Base-by-base conservation (phyloP, 1,284 basidiomycete genomes). In the Tausonia pullulans region DNA sequence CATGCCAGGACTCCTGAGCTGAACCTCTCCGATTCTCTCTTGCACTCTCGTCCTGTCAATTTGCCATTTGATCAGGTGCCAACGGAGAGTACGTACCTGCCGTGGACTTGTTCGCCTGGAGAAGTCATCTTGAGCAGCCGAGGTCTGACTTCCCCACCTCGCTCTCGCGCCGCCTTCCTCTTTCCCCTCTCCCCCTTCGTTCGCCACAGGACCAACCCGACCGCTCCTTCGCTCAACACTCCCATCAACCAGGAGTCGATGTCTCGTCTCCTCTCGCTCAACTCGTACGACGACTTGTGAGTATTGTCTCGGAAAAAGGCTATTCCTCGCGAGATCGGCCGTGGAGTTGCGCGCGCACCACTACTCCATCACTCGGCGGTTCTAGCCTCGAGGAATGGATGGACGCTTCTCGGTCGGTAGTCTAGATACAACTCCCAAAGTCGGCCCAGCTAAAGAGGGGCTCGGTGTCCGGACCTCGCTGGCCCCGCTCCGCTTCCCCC, bases 231-330 rank as follows among this genome's bases (percentile, higher is more conserved):
- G 9, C 45, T 56, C 45, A 71, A 72, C 60, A 75, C 75, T 1
- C 49, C 74, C 9, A 65, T 77, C 71, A 77, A 78, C 71, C 74
- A 74, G 67, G 74, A 74, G 43, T 76, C 74, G 3, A 65, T 68
- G 57, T 65, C 77, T 49, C 73, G 77, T 59, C 71, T 78, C 16
- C 39, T 75, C 41, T 73, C 74, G 14, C 67, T 76, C 67, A 77
- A 78, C 72, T 67, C 71, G 55, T 72, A 76, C 65, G 70, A 64
- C 41, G 63, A 64, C 40, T 64, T 64, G 61, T 62, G 40, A 52
- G 60, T 46, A 5, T 11, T 10, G 40, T 10, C 14, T 43, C n/a
- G 52, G 52, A 53, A 53, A 53, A 53, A 54, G 41, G 41, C 52
- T 27, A 54, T 40, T 27, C 27, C 52, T 27, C 27, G 10, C 7